Percentiles rank a stretch among this genome's conserved stretches.
Evolutionary conservation across 1,139 yeast genomes (phyloP).

Genomic region (Hansenula lynferdii): DNA sequence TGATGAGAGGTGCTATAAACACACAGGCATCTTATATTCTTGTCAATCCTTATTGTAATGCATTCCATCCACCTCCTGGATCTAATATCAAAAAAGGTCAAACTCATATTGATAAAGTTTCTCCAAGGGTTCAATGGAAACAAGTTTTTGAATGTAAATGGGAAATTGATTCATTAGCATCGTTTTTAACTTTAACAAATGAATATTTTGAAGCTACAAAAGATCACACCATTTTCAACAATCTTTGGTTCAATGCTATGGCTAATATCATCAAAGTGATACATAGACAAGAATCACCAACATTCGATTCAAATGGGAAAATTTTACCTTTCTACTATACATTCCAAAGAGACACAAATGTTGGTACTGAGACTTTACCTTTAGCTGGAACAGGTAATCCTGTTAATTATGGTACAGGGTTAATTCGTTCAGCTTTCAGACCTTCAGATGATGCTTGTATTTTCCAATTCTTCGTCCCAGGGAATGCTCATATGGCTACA

Average conservation of each 20-base stretch:
- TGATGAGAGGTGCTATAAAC: slow-evolving; percentile 74
- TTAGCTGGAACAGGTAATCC: slow-evolving; percentile 82
- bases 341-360: slow-evolving; percentile 68
- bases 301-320: slow-evolving; percentile 57
- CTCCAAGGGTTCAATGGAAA: slow-evolving; percentile 65
- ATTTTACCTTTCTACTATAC: slow-evolving; percentile 49
- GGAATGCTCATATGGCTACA: slow-evolving; percentile 71
- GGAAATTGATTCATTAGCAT: slow-evolving; percentile 82
- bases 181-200: slow-evolving; percentile 69
- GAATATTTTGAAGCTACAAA: slow-evolving; percentile 57
- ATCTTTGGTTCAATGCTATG: slow-evolving; percentile 57
- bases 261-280: slow-evolving; percentile 48
- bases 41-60: slow-evolving; percentile 78
- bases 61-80: slow-evolving; percentile 79
- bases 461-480: slow-evolving; percentile 79
- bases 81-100: slow-evolving; percentile 49
- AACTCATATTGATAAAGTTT: slow-evolving; percentile 60
- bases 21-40: slow-evolving; percentile 66
- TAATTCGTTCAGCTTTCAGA: slow-evolving; percentile 80
- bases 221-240: slow-evolving; percentile 47
- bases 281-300: slow-evolving; percentile 56
- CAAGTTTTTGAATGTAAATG: slow-evolving; percentile 86
- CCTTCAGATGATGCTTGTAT: slow-evolving; percentile 90
- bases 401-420: slow-evolving; percentile 63
- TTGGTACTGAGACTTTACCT: slow-evolving; percentile 79